Conservation (phyloP, 345 rosid species). For the Nasturtium officinale region DNA sequence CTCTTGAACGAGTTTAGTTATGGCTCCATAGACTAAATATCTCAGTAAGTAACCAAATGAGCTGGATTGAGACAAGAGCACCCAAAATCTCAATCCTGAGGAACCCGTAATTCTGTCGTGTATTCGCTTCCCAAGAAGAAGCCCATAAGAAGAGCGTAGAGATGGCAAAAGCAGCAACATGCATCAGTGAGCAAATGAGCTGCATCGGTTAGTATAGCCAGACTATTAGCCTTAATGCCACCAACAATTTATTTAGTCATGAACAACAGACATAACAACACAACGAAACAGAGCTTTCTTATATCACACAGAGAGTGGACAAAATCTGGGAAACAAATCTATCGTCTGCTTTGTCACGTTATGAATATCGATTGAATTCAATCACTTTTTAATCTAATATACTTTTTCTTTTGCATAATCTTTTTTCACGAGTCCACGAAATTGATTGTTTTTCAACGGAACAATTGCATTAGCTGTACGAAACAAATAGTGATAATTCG, state of each 20-base stretch:
- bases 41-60: conserved; percentile 75
- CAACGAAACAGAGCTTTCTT: conserved; percentile 56
- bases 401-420: neutral
- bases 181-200: conserved; percentile 71
- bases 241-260: conserved; percentile 66
- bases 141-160: conserved; percentile 70
- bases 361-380: no score
- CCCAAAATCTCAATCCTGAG: conserved; percentile 69
- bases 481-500: neutral
- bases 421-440: neutral
- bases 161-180: conserved; percentile 72
- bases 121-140: conserved; percentile 66
- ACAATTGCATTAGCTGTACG: neutral
- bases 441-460: neutral
- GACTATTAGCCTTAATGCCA: conserved; percentile 71
- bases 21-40: conserved; percentile 71
- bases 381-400: neutral
- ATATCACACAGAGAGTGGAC: conserved; percentile 29
- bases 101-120: conserved; percentile 65
- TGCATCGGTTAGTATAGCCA: conserved; percentile 67
- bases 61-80: conserved; percentile 66
- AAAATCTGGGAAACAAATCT: conserved; percentile 4
- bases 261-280: conserved; percentile 57
- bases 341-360: no score
- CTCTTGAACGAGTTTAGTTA: conserved; percentile 53